Percentiles rank a stretch among this genome's conserved stretches.
phyloP scores from a whole-genome alignment of 2,329 filamentous ascomycete genomes.

The Hymenoscyphus repandus region DNA sequence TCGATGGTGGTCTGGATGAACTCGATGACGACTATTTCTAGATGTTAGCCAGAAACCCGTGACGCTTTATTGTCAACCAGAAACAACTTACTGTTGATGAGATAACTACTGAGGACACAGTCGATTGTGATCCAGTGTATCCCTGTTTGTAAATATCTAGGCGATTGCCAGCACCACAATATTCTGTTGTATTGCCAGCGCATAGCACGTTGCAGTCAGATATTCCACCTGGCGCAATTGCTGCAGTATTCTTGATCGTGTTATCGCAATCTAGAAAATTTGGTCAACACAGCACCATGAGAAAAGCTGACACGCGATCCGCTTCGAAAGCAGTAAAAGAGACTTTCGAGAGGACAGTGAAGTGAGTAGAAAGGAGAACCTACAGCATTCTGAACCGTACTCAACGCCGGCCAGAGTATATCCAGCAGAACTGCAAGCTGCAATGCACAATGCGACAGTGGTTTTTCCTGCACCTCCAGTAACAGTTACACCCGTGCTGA shows the following conservation, averaged over 20 bases:
- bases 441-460: constrained; percentile 20
- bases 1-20: neutral
- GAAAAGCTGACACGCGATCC: too few relatives aligned
- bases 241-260: constrained; percentile 11
- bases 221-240: constrained; percentile 18
- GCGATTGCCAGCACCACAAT: constrained; percentile 22
- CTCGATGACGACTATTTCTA: neutral
- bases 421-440: constrained; percentile 17
- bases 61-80: too few relatives aligned
- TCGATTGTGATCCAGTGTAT: constrained; percentile 4
- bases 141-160: constrained; percentile 21
- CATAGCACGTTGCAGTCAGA: constrained; percentile 27
- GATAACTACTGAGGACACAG: constrained; percentile 5
- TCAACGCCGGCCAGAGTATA: constrained; percentile 41
- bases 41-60: too few relatives aligned
- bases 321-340: neutral
- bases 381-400: constrained; percentile 41
- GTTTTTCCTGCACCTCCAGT: constrained; percentile 14
- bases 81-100: constrained; percentile 11
- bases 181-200: constrained; percentile 23
- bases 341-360: neutral
- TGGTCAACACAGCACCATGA: too few relatives aligned
- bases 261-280: constrained; percentile 9
- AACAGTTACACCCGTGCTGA: constrained; percentile 15
- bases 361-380: neutral